Base-by-base conservation (phyloP, 108 stramenopile species). In the Fistulifera solaris region DNA sequence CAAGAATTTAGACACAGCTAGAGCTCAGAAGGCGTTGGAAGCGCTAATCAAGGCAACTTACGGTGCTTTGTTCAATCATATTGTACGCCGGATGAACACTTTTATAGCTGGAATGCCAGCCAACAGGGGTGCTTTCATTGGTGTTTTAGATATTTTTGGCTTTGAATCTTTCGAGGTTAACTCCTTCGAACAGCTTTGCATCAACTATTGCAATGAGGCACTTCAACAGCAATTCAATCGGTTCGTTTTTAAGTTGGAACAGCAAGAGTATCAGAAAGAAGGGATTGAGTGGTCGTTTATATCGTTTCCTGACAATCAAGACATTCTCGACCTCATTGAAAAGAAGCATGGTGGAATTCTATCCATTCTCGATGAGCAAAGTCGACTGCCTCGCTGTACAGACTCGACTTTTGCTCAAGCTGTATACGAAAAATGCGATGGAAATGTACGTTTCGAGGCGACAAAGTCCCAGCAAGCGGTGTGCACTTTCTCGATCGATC, bases 141-240 rank as follows among this genome's bases (percentile, higher is more conserved):
- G 96, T 59, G 83, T 98, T n/a, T 66, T 98, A 25, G 97, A 98
- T 68, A 98, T 98, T 52, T 98, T 96, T 75, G 97, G 97, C 7
- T 98, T 98, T 62, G 96, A 98, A 70, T 80, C 71, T 40, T 94
- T 96, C 74, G 71, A 84, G 58, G 69, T 62, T 26, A 93, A 95
- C 62, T 66, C 60, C 23, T 96, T 97, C 58, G 94, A 95, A 71
- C 94, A 97, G 63, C 76, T 96, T 35, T 96, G 94, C 62, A 98
- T 98, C 67, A 96, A 95, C 76, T 94, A 94, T 52, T 89, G 89
- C 59, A 98, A 96, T 47, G 92, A 90, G 68, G 82, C 84, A 1
- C 70, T 92, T 16, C 88, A 93, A 56, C 94, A 95, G 55, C 95
- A 94, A 57, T 94, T 94, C 68, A 92, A 96, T 51, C 57, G 76